These are phyloP conservation scores for Cladosporium oxysporum DNA, from an alignment of 2,329 filamentous ascomycete genomes.

Conservation along the genomic window DNA sequence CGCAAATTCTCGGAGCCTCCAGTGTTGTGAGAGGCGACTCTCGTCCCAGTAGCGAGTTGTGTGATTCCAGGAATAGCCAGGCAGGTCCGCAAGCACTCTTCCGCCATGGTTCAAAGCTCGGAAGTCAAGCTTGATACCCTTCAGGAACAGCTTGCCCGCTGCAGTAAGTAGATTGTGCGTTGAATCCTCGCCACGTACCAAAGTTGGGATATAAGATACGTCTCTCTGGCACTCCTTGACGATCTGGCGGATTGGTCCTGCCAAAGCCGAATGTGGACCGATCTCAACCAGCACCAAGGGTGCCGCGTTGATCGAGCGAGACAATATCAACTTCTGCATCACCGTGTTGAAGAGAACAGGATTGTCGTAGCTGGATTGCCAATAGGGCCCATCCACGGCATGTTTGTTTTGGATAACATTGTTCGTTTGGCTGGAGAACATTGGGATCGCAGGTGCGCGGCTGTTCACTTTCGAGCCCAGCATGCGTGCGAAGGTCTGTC, in stretches of 20 bases:
- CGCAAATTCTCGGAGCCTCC: slow-evolving; percentile 27
- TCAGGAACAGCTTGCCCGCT: background rate
- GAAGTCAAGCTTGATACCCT: background rate
- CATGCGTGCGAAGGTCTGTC: background rate
- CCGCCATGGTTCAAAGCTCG: background rate
- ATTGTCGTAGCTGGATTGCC: background rate
- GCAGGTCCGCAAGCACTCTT: background rate
- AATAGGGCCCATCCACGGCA: background rate
- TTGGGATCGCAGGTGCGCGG: background rate
- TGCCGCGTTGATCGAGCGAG: background rate
- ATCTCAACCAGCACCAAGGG: slow-evolving; percentile 3
- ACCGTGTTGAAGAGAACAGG: background rate
- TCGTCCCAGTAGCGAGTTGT: background rate
- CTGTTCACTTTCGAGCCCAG: background rate
- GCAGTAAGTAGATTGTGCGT: background rate
- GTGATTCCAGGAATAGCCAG: background rate
- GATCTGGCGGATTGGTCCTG: background rate
- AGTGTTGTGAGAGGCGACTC: background rate
- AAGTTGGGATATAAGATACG: background rate
- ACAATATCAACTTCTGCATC: background rate
- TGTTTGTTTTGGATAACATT: background rate
- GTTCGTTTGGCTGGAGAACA: background rate
- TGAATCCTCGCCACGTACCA: background rate
- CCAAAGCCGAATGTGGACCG: slow-evolving; percentile 5
- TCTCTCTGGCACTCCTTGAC: background rate